Evolutionary conservation across 352 stramenopile species (phyloP), one percentile per base, ranked within the genome.

Genomic region (Globisporangium alternatum): DNA sequence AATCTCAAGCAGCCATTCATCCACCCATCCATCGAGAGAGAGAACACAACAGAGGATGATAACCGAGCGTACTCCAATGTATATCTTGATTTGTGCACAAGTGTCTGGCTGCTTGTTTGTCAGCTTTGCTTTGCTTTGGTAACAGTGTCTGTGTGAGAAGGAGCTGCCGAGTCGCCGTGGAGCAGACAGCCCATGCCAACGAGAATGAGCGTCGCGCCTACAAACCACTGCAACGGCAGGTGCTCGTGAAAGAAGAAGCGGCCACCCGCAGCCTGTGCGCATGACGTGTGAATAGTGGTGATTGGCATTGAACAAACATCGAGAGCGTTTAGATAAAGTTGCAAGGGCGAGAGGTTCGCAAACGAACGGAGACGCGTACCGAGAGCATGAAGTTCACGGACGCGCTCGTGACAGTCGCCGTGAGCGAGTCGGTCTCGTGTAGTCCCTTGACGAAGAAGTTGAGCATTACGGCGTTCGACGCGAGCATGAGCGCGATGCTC

Each of bases 401-500:
- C 5, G 85, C 78, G 54, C 84, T 93, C 5, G 86, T 93, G 70
- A 95, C 82, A 1, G 86, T 95, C 9, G 86, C 84, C 1, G 86
- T 95, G 22, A 95, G 78, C 21, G 86, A 95, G 71, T 95, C 86
- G 15, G 86, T 93, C 69, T 93, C 84, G 44, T 95, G 86, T 1
- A 95, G 66, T 0, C 84, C 84, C 28, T 88, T 82, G 61, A 95
- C 81, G 53, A 95, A 95, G 70, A 74, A 93, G 66, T 70, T 78
- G 55, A 95, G 77, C 86, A 95, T 95, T 51, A 91, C 56, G 0
- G 70, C 78, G 57, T 95, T 93, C 9, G 75, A 78, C 17, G 60
- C 69, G 43, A 95, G 73, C 86, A 95, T 95, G 15, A 90, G 70
- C 0, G 51, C 72, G 28, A 95, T 79, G 61, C 80, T 89, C 28